These are phyloP conservation scores for Didymella keratinophila DNA, from an alignment of 2,329 filamentous ascomycete species.

Conservation along the genomic window DNA sequence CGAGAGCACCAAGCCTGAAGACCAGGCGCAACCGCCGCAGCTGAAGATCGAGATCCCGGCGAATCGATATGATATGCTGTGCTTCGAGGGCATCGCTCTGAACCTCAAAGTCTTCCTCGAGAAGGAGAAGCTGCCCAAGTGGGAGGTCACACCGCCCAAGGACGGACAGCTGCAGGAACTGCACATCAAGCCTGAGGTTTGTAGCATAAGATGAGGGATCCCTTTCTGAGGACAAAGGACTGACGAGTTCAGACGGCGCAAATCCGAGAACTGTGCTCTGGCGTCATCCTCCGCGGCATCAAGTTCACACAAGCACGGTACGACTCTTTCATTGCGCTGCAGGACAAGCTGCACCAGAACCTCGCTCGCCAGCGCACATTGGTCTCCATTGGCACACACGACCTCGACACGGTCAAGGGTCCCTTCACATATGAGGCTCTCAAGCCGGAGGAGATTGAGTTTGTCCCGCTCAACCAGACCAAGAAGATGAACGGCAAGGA, in stretches of 20 bases:
- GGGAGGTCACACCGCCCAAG: slow-evolving; percentile 74
- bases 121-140: slow-evolving; percentile 78
- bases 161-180: slow-evolving; percentile 80
- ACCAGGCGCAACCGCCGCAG: slow-evolving; percentile 80
- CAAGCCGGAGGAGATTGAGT: slow-evolving; percentile 89
- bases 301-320: slow-evolving; percentile 91
- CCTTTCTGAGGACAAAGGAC: neutral
- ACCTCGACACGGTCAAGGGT: slow-evolving; percentile 89
- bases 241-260: slow-evolving; percentile 66
- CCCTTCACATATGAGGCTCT: slow-evolving; percentile 97
- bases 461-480: slow-evolving; percentile 88
- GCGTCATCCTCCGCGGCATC: slow-evolving; percentile 87
- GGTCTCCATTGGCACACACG: slow-evolving; percentile 97
- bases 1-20: slow-evolving; percentile 45
- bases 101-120: slow-evolving; percentile 96
- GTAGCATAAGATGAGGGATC: slow-evolving; percentile 15
- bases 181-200: slow-evolving; percentile 73
- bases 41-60: slow-evolving; percentile 98
- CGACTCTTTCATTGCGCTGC: slow-evolving; percentile 95
- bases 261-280: slow-evolving; percentile 87
- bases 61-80: slow-evolving; percentile 93
- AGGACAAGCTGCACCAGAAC: slow-evolving; percentile 98
- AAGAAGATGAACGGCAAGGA: slow-evolving; percentile 87
- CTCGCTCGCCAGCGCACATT: slow-evolving; percentile 90
- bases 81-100: slow-evolving; percentile 94